Evolutionary conservation across 2,329 filamentous ascomycete species (phyloP).

Genomic region (Aspergillus luchuensis): DNA sequence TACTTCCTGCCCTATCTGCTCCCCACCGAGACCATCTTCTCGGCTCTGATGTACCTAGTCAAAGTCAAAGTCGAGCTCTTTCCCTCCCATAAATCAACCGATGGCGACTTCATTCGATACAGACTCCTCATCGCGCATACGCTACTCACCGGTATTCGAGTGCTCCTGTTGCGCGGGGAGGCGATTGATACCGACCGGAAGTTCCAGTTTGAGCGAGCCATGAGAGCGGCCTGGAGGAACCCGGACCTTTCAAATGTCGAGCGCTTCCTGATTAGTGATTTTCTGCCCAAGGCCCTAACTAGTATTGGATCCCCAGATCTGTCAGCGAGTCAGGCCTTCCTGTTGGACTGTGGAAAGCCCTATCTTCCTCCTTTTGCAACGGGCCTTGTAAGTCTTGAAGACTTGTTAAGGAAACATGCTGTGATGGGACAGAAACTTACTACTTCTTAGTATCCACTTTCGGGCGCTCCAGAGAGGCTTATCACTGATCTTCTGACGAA

Average conservation of each 20-base stretch:
- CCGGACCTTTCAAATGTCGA: slow-evolving; percentile 35
- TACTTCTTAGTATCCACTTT: slow-evolving; percentile 33
- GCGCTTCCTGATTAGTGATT: slow-evolving; percentile 33
- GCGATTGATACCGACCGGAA: slow-evolving; percentile 28
- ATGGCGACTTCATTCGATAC: slow-evolving; percentile 21
- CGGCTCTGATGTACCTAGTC: slow-evolving; percentile 39
- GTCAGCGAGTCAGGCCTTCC: slow-evolving; percentile 11
- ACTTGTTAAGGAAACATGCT: neutral
- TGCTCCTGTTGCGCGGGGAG: slow-evolving; percentile 37
- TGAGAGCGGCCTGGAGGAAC: slow-evolving; percentile 37
- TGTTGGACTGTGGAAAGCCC: slow-evolving; percentile 20
- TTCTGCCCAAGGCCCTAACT: slow-evolving; percentile 34
- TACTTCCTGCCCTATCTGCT: slow-evolving; percentile 34
- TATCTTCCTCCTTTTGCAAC: slow-evolving; percentile 32
- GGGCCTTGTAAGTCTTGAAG: slow-evolving; percentile 32
- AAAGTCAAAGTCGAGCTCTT: slow-evolving; percentile 36
- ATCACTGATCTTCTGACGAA: slow-evolving; percentile 24
- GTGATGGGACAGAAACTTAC: slow-evolving; percentile 9
- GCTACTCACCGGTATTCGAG: slow-evolving; percentile 37
- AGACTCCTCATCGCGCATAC: slow-evolving; percentile 28
- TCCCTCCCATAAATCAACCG: slow-evolving; percentile 29
- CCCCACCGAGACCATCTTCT: slow-evolving; percentile 35
- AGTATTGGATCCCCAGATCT: slow-evolving; percentile 24
- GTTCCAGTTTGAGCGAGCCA: slow-evolving; percentile 32
- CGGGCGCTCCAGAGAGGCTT: slow-evolving; percentile 29